These are phyloP conservation scores for Linnemannia zychae DNA, from an alignment of 192 early-diverging fungal genomes.

Conservation along the genomic window DNA sequence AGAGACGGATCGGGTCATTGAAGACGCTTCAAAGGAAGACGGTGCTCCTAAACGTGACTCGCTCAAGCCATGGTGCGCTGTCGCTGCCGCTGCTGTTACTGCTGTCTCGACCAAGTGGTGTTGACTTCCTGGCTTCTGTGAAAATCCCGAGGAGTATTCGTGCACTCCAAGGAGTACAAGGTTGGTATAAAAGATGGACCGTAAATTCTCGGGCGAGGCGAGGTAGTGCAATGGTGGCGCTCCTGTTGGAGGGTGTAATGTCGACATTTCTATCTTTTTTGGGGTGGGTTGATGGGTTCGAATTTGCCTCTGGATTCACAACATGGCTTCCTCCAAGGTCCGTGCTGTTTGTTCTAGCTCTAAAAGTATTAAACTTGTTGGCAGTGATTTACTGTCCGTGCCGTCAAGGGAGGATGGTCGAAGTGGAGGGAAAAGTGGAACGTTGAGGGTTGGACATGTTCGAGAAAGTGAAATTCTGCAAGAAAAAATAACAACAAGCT, in stretches of 20 bases:
- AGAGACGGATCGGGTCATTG: constrained; percentile 1
- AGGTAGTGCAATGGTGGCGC: constrained; percentile 9
- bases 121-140: neutral
- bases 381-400: neutral
- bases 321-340: neutral
- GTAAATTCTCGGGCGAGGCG: constrained; percentile 35
- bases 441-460: no score
- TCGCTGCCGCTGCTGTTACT: neutral
- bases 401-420: neutral
- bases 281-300: neutral
- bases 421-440: neutral
- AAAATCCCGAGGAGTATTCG: constrained; percentile 7
- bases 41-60: neutral
- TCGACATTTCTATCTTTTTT: constrained; percentile 19
- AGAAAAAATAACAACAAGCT: no score
- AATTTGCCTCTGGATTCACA: neutral
- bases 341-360: neutral
- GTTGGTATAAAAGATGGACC: constrained; percentile 47
- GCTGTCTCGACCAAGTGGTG: neutral
- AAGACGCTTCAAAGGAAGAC: neutral
- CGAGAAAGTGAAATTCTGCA: no score
- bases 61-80: neutral
- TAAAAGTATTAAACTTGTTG: neutral
- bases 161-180: constrained; percentile 44
- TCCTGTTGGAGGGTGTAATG: constrained; percentile 6